phyloP scores from a whole-genome alignment of 257 asterid species.

The Schizonepeta tenuifolia region DNA sequence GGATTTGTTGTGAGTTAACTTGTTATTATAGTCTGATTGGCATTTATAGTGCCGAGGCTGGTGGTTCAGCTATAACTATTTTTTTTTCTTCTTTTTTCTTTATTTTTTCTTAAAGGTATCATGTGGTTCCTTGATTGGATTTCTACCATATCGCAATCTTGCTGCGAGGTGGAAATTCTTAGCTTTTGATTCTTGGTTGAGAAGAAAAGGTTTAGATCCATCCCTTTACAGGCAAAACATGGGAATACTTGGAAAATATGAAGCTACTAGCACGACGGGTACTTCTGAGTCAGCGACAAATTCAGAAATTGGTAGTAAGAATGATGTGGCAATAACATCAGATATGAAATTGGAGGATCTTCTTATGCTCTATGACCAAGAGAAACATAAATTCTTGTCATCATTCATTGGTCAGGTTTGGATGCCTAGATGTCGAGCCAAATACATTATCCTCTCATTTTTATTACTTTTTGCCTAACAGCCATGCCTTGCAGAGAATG shows the following conservation, averaged over 20 bases:
- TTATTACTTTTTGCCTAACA: slow-evolving; percentile 8
- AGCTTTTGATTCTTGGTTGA: slow-evolving; percentile 96
- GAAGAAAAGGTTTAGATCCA: slow-evolving; percentile 85
- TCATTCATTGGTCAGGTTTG: slow-evolving; percentile 97
- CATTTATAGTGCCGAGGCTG: slow-evolving; percentile 10
- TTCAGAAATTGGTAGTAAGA: slow-evolving; percentile 41
- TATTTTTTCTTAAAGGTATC: slow-evolving; percentile 73
- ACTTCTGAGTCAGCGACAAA: slow-evolving; percentile 44
- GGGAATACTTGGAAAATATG: slow-evolving; percentile 75
- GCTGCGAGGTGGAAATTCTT: slow-evolving; percentile 91
- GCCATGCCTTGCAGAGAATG: slow-evolving; percentile 59
- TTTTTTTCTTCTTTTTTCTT: slow-evolving; percentile 29
- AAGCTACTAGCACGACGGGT: slow-evolving; percentile 48
- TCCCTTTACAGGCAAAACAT: slow-evolving; percentile 74
- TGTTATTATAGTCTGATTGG: slow-evolving; percentile 23
- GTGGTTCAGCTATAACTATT: slow-evolving; percentile 23
- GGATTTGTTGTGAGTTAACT: slow-evolving; percentile 85
- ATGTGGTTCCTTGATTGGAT: slow-evolving; percentile 88
- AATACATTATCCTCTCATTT: slow-evolving; percentile 17
- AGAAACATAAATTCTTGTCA: slow-evolving; percentile 80
- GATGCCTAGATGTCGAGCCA: slow-evolving; percentile 28
- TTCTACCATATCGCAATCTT: slow-evolving; percentile 92
- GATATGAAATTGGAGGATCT: slow-evolving; percentile 66
- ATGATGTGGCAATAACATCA: slow-evolving; percentile 47
- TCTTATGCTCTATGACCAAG: slow-evolving; percentile 79